Conservation (phyloP, 306 rosid species). For the Pterocarpus santalinus region DNA sequence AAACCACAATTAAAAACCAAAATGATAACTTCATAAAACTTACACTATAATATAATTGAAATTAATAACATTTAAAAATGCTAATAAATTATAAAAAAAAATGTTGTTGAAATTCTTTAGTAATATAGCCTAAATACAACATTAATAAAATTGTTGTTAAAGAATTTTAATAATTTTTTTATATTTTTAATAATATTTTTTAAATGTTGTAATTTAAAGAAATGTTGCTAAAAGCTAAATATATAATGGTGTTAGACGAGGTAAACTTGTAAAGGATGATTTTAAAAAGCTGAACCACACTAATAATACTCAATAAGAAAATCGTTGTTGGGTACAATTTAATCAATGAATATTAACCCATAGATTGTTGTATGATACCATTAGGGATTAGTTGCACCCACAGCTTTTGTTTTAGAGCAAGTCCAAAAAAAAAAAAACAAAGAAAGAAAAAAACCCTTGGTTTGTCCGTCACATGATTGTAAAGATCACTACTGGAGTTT, state of each 20-base stretch:
- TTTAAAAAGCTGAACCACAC: conserved; percentile 19
- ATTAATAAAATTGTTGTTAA: too few relatives aligned
- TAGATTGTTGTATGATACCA: neutral
- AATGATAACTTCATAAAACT: neutral
- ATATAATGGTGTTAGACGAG: neutral
- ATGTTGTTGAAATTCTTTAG: too few relatives aligned
- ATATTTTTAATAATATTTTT: too few relatives aligned
- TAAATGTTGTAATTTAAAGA: too few relatives aligned
- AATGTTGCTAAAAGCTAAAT: too few relatives aligned
- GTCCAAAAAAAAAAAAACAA: too few relatives aligned
- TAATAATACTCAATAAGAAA: neutral
- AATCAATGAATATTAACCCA: conserved; percentile 13
- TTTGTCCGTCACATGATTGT: neutral
- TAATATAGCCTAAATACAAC: too few relatives aligned
- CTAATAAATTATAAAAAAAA: too few relatives aligned
- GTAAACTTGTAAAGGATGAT: neutral
- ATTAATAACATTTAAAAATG: too few relatives aligned
- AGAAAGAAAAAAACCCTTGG: neutral
- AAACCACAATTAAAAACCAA: neutral
- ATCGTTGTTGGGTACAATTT: neutral
- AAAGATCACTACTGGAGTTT: too few relatives aligned
- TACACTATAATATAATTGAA: too few relatives aligned
- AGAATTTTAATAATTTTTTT: too few relatives aligned
- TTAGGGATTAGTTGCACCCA: conserved; percentile 9
- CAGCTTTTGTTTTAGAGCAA: neutral